These are phyloP conservation scores for Manihot esculenta DNA, from an alignment of 441 rosid species.

Conservation along the genomic window DNA sequence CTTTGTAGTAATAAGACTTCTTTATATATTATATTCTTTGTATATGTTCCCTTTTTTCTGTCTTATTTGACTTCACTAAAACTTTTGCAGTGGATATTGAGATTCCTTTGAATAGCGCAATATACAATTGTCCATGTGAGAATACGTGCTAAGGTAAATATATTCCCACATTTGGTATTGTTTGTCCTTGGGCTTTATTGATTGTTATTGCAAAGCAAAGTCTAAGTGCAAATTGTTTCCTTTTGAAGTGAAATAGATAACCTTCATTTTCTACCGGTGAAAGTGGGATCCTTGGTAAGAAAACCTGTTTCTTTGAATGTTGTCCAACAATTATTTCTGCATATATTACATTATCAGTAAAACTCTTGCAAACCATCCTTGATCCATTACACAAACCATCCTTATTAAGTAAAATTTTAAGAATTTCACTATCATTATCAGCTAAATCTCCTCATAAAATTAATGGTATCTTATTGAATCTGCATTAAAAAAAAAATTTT, in stretches of 20 bases:
- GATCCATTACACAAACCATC: neutral
- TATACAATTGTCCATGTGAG: neutral
- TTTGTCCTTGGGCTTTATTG: neutral
- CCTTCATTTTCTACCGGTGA: neutral
- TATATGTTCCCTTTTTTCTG: too few species aligned
- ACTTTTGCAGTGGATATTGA: neutral
- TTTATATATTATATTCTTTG: too few species aligned
- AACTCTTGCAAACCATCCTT: neutral
- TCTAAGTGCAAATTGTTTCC: neutral
- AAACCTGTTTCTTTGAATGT: neutral
- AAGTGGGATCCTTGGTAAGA: neutral
- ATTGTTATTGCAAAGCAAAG: neutral
- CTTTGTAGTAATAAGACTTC: too few species aligned
- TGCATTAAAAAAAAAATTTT: too few species aligned
- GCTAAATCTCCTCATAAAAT: too few species aligned
- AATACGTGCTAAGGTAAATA: neutral
- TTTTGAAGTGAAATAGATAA: neutral
- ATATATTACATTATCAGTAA: neutral
- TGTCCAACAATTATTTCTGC: neutral
- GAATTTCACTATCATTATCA: too few species aligned
- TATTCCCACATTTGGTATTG: constrained; percentile 1
- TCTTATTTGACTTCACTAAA: neutral
- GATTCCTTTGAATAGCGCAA: neutral
- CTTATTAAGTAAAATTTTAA: too few species aligned
- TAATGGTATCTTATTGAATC: too few species aligned